A percentile compares a stretch with the other conserved stretches of the same genome.
Conservation (phyloP, 2,329 filamentous ascomycete genomes). For the Stachybotrys chlorohalonatus region DNA sequence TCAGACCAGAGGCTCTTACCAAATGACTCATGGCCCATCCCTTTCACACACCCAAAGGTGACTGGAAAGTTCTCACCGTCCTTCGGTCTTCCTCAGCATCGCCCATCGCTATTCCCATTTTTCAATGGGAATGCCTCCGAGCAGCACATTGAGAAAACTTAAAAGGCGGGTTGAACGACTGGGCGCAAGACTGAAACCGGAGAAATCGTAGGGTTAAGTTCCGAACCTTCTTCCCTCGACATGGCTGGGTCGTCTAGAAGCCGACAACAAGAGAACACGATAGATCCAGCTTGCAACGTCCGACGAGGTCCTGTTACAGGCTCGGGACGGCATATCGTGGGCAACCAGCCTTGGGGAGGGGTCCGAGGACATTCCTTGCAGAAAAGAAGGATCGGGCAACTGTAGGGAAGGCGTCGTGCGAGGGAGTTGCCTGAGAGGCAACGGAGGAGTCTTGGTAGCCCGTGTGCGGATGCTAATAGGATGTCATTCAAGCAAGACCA, state of each 20-base stretch:
- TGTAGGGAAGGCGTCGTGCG: constrained; percentile 70
- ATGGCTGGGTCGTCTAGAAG: constrained; percentile 29
- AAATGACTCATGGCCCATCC: constrained; percentile 63
- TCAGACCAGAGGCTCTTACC: constrained; percentile 66
- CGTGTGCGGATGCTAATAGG: background rate
- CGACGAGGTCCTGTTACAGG: constrained; percentile 47
- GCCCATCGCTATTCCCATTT: constrained; percentile 32
- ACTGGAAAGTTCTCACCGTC: constrained; percentile 46
- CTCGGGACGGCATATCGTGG: constrained; percentile 48
- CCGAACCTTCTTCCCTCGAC: constrained; percentile 59
- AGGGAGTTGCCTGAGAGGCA: constrained; percentile 8
- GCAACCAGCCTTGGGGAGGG: constrained; percentile 28
- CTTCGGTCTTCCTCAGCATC: constrained; percentile 31
- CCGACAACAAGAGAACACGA: constrained; percentile 26
- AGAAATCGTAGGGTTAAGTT: constrained; percentile 93
- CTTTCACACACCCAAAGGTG: constrained; percentile 44
- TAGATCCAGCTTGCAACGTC: constrained; percentile 37
- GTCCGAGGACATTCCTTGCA: constrained; percentile 53
- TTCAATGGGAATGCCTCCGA: constrained; percentile 34
- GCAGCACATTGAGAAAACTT: constrained; percentile 30
- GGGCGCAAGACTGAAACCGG: constrained; percentile 69
- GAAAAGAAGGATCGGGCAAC: constrained; percentile 70
- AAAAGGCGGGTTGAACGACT: constrained; percentile 64
- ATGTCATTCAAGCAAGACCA: background rate
- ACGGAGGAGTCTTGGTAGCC: constrained; percentile 35